A percentile compares a stretch with the other conserved stretches of the same genome.
Conservation (phyloP, 805 yeast species). For the Zygoascus bituminiphila region DNA sequence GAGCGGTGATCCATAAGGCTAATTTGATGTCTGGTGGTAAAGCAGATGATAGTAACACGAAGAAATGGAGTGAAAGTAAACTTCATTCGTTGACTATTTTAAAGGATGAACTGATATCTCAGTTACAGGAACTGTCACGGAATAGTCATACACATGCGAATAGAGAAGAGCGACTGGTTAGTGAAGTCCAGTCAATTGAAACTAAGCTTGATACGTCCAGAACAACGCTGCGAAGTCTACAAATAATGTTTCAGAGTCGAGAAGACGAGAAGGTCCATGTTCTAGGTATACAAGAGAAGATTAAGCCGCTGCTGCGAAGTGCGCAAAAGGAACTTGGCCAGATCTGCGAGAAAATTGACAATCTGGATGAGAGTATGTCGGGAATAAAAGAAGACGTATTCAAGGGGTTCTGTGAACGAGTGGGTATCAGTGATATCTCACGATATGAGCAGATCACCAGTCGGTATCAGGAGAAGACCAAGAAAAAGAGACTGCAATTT, state of each 20-base stretch:
- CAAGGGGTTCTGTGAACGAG: conserved; percentile 45
- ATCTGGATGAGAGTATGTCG: conserved; percentile 9
- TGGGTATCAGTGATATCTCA: conserved; percentile 47
- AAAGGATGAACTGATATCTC: conserved; percentile 44
- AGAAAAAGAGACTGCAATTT: conserved; percentile 39
- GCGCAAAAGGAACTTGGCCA: conserved; percentile 10
- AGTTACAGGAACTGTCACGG: conserved; percentile 39
- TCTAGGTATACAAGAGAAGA: conserved; percentile 30
- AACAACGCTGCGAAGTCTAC: conserved; percentile 23
- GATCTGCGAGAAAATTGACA: conserved; percentile 2
- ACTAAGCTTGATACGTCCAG: conserved; percentile 25
- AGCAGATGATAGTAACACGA: conserved; percentile 37
- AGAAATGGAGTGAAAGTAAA: conserved; percentile 57
- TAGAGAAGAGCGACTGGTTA: conserved; percentile 47
- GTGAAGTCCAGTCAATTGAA: conserved; percentile 45
- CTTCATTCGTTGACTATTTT: conserved; percentile 43
- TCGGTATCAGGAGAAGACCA: conserved; percentile 17
- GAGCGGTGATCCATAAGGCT: conserved; percentile 73
- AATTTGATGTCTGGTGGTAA: conserved; percentile 93
- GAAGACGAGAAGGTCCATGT: conserved; percentile 19
- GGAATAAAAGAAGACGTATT: conserved; percentile 20
- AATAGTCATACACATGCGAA: conserved; percentile 41
- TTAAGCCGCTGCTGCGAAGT: conserved; percentile 34
- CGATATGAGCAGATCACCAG: conserved; percentile 71
- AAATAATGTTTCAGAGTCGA: conserved; percentile 26